Percentiles rank a stretch among this genome's conserved stretches.
Conservation (phyloP, 768 basidiomycete species). For the Amanita brunnescens region DNA sequence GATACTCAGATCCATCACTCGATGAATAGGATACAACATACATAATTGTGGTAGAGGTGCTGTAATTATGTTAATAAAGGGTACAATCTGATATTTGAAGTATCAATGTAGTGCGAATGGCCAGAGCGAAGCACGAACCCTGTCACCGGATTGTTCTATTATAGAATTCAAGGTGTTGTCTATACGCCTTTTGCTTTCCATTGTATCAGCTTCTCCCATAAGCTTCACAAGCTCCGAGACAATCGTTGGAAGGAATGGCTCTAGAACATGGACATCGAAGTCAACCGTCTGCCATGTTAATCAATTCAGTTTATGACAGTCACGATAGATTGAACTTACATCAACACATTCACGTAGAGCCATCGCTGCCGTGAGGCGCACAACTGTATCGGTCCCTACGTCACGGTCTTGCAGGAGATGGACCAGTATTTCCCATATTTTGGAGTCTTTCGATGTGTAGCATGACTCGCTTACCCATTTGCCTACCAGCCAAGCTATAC, state of each 20-base stretch:
- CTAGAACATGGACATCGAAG: constrained; percentile 55
- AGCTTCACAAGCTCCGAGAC: constrained; percentile 63
- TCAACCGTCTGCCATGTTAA: constrained; percentile 40
- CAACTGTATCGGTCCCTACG: constrained; percentile 71
- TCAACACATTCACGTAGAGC: constrained; percentile 79
- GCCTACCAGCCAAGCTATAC: constrained; percentile 91
- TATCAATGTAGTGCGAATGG: neutral
- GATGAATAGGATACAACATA: constrained; percentile 23
- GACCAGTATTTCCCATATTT: constrained; percentile 75
- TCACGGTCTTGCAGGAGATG: constrained; percentile 66
- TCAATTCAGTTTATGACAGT: constrained; percentile 9
- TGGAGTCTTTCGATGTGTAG: constrained; percentile 45
- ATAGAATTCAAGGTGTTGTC: constrained; percentile 59
- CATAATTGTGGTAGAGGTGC: constrained; percentile 66
- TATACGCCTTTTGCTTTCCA: constrained; percentile 74
- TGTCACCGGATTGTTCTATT: constrained; percentile 45
- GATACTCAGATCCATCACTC: constrained; percentile 2
- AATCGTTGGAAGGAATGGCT: constrained; percentile 54
- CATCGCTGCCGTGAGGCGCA: constrained; percentile 76
- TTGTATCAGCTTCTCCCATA: constrained; percentile 62
- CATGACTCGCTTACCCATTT: constrained; percentile 76
- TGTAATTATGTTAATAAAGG: constrained; percentile 52
- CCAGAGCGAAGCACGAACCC: constrained; percentile 20
- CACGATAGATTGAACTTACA: constrained; percentile 36
- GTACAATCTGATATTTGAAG: constrained; percentile 44